phyloP scores from a whole-genome alignment of 257 asterid species.

The Galeopsis tetrahit region DNA sequence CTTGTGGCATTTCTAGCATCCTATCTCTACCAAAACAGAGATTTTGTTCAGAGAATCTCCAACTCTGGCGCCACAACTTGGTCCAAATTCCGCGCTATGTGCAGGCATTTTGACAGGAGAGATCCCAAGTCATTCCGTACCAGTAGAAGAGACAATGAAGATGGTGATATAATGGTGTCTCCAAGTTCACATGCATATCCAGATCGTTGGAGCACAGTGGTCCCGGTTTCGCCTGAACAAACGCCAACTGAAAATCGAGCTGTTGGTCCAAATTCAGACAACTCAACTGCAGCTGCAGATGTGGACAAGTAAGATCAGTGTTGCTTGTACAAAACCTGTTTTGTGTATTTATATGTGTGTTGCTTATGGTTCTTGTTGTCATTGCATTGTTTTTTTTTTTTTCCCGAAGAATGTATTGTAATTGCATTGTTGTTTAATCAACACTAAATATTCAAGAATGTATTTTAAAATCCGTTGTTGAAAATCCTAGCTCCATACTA shows the following conservation, averaged over 20 bases:
- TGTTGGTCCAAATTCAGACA: neutral
- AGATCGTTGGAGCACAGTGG: constrained; percentile 2
- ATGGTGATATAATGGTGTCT: neutral
- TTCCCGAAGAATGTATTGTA: too few species aligned
- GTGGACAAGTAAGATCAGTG: constrained; percentile 27
- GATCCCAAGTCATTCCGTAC: constrained; percentile 30
- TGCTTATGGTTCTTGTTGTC: neutral
- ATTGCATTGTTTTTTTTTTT: neutral
- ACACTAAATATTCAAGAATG: too few species aligned
- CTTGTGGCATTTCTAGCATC: constrained; percentile 32
- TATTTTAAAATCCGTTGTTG: neutral
- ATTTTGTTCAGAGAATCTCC: constrained; percentile 30
- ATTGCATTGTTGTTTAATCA: too few species aligned
- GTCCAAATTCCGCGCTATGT: constrained; percentile 35
- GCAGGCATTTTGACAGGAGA: constrained; percentile 44
- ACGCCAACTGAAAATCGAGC: neutral
- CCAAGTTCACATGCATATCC: neutral
- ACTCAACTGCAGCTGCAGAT: neutral
- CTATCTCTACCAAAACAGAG: constrained; percentile 39
- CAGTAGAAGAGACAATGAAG: neutral
- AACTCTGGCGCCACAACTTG: constrained; percentile 35
- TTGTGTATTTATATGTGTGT: constrained; percentile 34
- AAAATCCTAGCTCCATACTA: neutral
- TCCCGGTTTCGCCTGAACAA: constrained; percentile 27
- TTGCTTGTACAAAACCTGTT: neutral